phyloP scores from a whole-genome alignment of 1,284 basidiomycete genomes.

The Marasmius oreades region DNA sequence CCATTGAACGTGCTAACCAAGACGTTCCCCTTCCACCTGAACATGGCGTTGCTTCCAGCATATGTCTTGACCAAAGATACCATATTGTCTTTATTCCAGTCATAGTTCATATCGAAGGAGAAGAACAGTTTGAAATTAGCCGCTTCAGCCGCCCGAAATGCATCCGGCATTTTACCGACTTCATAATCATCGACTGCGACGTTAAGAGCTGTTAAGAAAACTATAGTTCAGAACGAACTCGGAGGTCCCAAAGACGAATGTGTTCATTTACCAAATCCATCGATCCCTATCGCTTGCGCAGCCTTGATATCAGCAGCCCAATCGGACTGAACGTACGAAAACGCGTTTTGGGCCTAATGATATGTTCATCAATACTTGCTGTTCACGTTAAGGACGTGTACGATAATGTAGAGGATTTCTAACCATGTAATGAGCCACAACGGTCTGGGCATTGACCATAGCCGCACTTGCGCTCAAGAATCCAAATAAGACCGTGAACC shows the following conservation, averaged over 20 bases:
- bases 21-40: slow-evolving; percentile 24
- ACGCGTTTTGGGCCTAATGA: slow-evolving; percentile 23
- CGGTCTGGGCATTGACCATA: not conserved
- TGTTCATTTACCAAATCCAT: slow-evolving; percentile 24
- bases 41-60: slow-evolving; percentile 22
- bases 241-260: not conserved
- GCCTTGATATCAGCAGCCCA: slow-evolving; percentile 26
- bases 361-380: too few species aligned
- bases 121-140: slow-evolving; percentile 29
- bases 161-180: slow-evolving; percentile 23
- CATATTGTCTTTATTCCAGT: slow-evolving; percentile 23
- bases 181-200: slow-evolving; percentile 24
- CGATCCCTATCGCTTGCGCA: slow-evolving; percentile 24
- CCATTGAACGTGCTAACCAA: slow-evolving; percentile 31
- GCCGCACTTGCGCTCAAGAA: too few species aligned
- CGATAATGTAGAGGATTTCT: not conserved
- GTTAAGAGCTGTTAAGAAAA: slow-evolving; percentile 17
- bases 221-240: not conserved
- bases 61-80: slow-evolving; percentile 19
- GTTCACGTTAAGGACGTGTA: not conserved
- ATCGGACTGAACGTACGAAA: slow-evolving; percentile 22
- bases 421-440: slow-evolving; percentile 10
- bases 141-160: slow-evolving; percentile 26
- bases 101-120: slow-evolving; percentile 29
- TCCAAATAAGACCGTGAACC: too few species aligned